These are phyloP conservation scores for Penicillium malachiteum DNA, from an alignment of 495 filamentous ascomycete genomes.

Conservation along the genomic window DNA sequence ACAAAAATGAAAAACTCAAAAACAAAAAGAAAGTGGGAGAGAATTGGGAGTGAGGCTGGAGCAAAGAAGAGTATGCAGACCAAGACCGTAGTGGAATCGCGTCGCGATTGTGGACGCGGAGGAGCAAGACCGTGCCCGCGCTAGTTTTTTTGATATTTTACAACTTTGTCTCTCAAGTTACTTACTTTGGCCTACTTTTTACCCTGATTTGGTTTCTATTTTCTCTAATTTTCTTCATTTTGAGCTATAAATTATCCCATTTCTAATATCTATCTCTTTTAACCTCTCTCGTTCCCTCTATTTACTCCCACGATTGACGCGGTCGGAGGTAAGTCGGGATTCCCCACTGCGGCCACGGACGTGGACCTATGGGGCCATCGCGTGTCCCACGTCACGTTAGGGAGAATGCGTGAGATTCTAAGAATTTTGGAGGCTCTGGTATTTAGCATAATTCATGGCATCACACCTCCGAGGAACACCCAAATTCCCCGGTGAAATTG, in stretches of 20 bases:
- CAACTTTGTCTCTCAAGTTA: slow-evolving; percentile 14
- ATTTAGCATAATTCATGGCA: slow-evolving; percentile 14
- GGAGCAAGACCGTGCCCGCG: slow-evolving; percentile 32
- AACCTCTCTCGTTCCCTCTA: background rate
- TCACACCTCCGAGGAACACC: background rate
- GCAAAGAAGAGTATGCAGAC: slow-evolving; percentile 22
- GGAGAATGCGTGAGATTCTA: slow-evolving; percentile 19
- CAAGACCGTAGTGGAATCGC: slow-evolving; percentile 29
- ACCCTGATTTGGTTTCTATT: background rate
- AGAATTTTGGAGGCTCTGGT: slow-evolving; percentile 8
- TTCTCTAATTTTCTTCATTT: background rate
- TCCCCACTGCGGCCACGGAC: slow-evolving; percentile 13
- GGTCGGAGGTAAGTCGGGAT: slow-evolving; percentile 18
- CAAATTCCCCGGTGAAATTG: background rate
- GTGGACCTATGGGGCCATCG: slow-evolving; percentile 22
- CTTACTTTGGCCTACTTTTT: slow-evolving; percentile 10
- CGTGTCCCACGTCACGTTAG: slow-evolving; percentile 23
- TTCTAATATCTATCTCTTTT: background rate
- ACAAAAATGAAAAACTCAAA: background rate
- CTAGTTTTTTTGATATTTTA: slow-evolving; percentile 17
- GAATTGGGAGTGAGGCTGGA: slow-evolving; percentile 18
- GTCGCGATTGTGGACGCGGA: slow-evolving; percentile 45
- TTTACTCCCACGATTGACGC: slow-evolving; percentile 11
- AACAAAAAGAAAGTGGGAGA: slow-evolving; percentile 11
- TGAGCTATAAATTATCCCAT: background rate